Conservation (phyloP, 257 asterid species). For the Mentha longifolia region DNA sequence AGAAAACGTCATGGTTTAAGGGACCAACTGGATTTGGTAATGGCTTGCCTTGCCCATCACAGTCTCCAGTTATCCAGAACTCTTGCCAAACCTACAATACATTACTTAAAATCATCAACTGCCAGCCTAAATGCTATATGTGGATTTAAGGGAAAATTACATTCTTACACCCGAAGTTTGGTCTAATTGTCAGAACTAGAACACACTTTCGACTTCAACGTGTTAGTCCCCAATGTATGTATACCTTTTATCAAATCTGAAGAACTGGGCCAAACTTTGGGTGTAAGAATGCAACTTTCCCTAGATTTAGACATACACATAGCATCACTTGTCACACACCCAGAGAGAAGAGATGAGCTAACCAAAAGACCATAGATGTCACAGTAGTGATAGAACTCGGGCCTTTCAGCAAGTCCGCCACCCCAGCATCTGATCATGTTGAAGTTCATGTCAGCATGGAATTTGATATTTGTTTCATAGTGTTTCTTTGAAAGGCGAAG, state of each 20-base stretch:
- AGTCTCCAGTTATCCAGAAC: conserved; percentile 97
- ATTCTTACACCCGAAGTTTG: too few species aligned
- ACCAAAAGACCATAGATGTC: conserved; percentile 93
- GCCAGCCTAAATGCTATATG: neutral
- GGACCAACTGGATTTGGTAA: conserved; percentile 91
- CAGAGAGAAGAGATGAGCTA: conserved; percentile 14
- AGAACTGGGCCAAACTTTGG: too few species aligned
- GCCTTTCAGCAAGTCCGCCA: conserved; percentile 96
- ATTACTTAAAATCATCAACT: neutral
- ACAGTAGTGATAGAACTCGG: conserved; percentile 88
- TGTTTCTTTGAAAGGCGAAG: conserved; percentile 82
- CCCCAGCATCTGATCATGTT: conserved; percentile 99
- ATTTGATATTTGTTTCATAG: conserved; percentile 76
- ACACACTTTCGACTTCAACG: too few species aligned
- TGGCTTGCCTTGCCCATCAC: conserved; percentile 88
- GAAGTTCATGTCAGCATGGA: conserved; percentile 98
- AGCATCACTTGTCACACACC: neutral
- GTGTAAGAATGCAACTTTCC: too few species aligned
- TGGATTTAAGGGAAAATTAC: too few species aligned
- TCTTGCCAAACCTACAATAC: conserved; percentile 94
- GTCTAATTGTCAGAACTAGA: too few species aligned
- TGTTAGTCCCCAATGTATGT: too few species aligned
- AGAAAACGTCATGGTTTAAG: conserved; percentile 85
- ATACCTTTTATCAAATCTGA: too few species aligned
- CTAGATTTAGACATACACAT: neutral